Base-by-base conservation (phyloP, 169 alveolate species). In the Babesia caballi region DNA sequence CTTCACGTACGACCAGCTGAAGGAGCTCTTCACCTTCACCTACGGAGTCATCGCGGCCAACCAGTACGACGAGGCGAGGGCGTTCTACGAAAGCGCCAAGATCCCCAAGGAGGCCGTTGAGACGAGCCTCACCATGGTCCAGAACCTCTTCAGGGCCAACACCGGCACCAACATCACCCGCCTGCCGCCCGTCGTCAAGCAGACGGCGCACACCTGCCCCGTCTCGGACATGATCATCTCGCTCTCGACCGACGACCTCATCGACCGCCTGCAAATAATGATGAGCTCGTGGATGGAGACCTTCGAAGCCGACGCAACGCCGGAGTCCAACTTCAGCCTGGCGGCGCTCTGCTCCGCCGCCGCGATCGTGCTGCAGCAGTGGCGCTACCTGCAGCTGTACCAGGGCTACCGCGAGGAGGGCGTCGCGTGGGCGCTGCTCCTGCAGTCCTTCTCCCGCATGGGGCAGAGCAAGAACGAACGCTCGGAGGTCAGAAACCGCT, bases 91-190 rank as follows among this genome's bases (percentile, higher is more conserved):
- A 19, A 52, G 57, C 25, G 76, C 69, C 27, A 69, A 61, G 8
- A 71, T 81, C 21, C 66, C 88, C 17, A 75, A 81, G 65, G 75
- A 70, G 66, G 84, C 61, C 14, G 84, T 81, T 23, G 88, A 71
- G 27, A 78, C 65, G 40, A 59, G 73, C 41, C 36, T 78, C 36
- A 28, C 67, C 8, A 19, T 38, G 40, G 80, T 81, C 25, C 30
- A 72, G 28, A 71, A 72, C 66, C 41, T 63, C 11, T 81, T 61
- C 57, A 28, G 28, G 35, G 70, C 83, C 46, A 59, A 72, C 46
- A 71, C 84, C 4, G 83, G 77, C 25, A 46, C 80, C 33, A 47
- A 44, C 66, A 72, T 81, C 46, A 70, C 88, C 44, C n/a, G 78
- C 49, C 49, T 81, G 2, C 88, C 88, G 27, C 88, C 88, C 0